Evolutionary conservation across 176 grass and related monocot genomes (phyloP).

Genomic region (Pontederia crassipes): DNA sequence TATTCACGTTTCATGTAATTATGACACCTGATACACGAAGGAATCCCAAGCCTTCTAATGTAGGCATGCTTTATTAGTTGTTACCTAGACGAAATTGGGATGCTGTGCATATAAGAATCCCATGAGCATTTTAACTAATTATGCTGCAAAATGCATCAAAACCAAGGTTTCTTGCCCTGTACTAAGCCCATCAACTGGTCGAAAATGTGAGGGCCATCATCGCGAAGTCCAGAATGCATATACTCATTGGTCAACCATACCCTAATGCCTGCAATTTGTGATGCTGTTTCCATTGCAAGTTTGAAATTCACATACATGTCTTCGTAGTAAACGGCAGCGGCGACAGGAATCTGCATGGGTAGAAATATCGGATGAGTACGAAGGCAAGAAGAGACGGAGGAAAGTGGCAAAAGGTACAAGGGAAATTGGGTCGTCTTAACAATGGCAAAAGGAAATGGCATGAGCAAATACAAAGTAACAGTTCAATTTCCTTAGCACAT

Average conservation of each 20-base stretch:
- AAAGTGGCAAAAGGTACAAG: too few species aligned
- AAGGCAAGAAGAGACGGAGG: background rate
- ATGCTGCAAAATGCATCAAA: constrained; percentile 18
- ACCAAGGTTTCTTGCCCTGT: constrained; percentile 60
- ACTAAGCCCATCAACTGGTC: constrained; percentile 63
- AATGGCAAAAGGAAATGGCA: too few species aligned
- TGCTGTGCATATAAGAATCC: too few species aligned
- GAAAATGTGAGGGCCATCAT: constrained; percentile 53
- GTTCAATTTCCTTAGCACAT: too few species aligned
- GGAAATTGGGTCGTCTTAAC: too few species aligned
- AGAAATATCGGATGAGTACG: background rate
- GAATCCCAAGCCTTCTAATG: too few species aligned
- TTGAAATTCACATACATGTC: constrained; percentile 98
- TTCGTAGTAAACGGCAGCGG: constrained; percentile 80
- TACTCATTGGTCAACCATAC: constrained; percentile 93
- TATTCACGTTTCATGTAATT: too few species aligned
- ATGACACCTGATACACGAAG: too few species aligned
- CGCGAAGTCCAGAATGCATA: constrained; percentile 78
- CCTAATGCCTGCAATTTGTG: constrained; percentile 64
- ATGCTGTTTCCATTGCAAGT: constrained; percentile 66
- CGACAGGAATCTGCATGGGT: constrained; percentile 55
- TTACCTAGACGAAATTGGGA: too few species aligned
- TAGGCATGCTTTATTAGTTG: too few species aligned
- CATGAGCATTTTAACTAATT: too few species aligned
- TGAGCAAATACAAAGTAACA: too few species aligned